These are phyloP conservation scores for Boletellus emodensis DNA, from an alignment of 768 basidiomycete genomes.

Conservation along the genomic window DNA sequence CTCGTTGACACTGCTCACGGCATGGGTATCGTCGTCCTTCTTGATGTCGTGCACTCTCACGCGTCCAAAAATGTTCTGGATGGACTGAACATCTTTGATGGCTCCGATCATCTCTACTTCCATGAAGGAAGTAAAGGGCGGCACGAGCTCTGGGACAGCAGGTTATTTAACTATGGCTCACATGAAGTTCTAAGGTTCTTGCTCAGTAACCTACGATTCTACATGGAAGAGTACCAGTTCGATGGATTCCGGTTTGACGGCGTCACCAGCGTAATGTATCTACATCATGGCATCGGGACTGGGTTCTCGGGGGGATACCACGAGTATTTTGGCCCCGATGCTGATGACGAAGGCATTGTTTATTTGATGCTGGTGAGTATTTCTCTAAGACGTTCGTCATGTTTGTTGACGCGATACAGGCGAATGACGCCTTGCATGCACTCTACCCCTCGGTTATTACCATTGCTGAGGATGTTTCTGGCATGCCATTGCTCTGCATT, in stretches of 20 bases:
- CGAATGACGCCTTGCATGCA: conserved; percentile 84
- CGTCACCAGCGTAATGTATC: conserved; percentile 99
- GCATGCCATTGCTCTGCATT: conserved; percentile 92
- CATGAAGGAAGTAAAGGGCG: conserved; percentile 87
- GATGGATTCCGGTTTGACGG: conserved; percentile 99
- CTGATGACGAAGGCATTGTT: conserved; percentile 85
- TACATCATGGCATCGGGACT: conserved; percentile 95
- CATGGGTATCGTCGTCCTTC: conserved; percentile 87
- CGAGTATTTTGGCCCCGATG: conserved; percentile 88
- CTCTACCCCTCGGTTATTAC: conserved; percentile 80
- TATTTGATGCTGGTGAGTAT: conserved; percentile 92
- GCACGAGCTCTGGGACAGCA: conserved; percentile 97
- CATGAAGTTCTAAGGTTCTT: conserved; percentile 96
- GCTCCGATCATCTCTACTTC: conserved; percentile 97
- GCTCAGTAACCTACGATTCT: conserved; percentile 92
- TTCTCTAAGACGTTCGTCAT: background rate
- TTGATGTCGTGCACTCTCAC: conserved; percentile 97
- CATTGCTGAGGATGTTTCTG: conserved; percentile 98
- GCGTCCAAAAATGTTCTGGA: conserved; percentile 97
- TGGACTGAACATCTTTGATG: conserved; percentile 93
- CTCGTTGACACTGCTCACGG: conserved; percentile 94
- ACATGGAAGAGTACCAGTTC: conserved; percentile 91
- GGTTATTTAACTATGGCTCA: conserved; percentile 92
- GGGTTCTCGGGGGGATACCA: conserved; percentile 98
- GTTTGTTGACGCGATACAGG: conserved; percentile 46